Evolutionary conservation across 768 basidiomycete genomes (phyloP).

Genomic region (Russula griseocarnosa): DNA sequence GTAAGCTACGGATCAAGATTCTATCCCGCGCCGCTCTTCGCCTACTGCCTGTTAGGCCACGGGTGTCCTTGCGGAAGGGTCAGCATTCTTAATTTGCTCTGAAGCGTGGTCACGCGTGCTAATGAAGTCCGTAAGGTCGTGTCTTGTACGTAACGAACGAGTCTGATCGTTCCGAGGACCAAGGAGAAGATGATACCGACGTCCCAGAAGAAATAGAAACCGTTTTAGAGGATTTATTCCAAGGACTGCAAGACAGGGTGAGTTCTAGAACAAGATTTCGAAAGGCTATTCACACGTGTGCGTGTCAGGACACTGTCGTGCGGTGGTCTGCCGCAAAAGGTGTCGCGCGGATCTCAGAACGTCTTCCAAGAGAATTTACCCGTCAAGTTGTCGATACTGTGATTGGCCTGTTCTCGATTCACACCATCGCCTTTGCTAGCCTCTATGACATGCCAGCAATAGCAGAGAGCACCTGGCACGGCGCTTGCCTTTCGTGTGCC

Average conservation of each 20-base stretch:
- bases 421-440: conserved; percentile 58
- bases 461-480: conserved; percentile 92
- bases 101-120: neutral
- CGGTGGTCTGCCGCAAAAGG: conserved; percentile 95
- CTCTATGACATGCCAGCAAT: conserved; percentile 69
- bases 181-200: conserved; percentile 48
- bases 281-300: conserved; percentile 10
- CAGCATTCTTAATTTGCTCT: conserved; percentile 22
- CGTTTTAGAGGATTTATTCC: conserved; percentile 68
- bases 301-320: conserved; percentile 80
- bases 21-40: conserved; percentile 60
- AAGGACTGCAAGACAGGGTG: conserved; percentile 77
- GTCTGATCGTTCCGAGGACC: conserved; percentile 24
- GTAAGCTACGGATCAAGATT: conserved; percentile 67
- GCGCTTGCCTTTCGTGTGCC: conserved; percentile 86
- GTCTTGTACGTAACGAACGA: conserved; percentile 17
- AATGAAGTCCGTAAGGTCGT: conserved; percentile 10
- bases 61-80: conserved; percentile 43
- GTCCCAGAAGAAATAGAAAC: conserved; percentile 77
- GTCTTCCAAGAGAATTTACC: conserved; percentile 70
- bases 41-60: conserved; percentile 50
- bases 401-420: conserved; percentile 70
- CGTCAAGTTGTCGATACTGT: conserved; percentile 80
- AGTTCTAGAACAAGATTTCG: conserved; percentile 11
- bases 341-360: conserved; percentile 76